A percentile compares a stretch with the other conserved stretches of the same genome.
phyloP scores from a whole-genome alignment of 495 filamentous ascomycete species.

The Aspergillus taichungensis region DNA sequence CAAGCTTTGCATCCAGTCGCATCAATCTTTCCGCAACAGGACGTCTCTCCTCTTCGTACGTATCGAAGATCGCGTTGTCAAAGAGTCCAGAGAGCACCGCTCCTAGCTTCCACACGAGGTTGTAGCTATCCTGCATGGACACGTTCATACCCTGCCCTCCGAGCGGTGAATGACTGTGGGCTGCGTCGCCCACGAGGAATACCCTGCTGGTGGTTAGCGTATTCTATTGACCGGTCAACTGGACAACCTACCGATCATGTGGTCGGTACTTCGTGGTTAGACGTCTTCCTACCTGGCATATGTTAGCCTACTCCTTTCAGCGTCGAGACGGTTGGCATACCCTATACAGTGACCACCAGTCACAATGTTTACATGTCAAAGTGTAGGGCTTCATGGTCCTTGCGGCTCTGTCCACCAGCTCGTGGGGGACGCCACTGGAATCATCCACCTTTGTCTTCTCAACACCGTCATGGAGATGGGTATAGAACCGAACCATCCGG shows the following conservation, averaged over 20 bases:
- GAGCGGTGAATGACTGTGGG: constrained; percentile 41
- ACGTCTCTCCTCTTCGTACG: constrained; percentile 23
- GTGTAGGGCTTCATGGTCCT: constrained; percentile 15
- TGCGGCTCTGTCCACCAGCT: constrained; percentile 7
- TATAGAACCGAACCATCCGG: constrained; percentile 10
- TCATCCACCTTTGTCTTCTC: not conserved
- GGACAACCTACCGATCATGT: constrained; percentile 5
- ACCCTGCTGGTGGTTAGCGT: constrained; percentile 2
- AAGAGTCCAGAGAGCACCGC: constrained; percentile 19
- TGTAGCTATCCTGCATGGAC: constrained; percentile 45
- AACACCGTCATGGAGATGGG: constrained; percentile 5
- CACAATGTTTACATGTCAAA: constrained; percentile 15
- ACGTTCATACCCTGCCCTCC: constrained; percentile 48
- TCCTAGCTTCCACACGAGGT: constrained; percentile 43
- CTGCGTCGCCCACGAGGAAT: constrained; percentile 44
- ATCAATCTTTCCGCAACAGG: constrained; percentile 17
- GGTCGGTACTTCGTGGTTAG: constrained; percentile 2
- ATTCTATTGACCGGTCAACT: too few species aligned
- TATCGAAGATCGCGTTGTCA: constrained; percentile 24
- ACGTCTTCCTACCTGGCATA: constrained; percentile 4
- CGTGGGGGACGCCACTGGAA: not conserved
- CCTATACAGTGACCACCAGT: constrained; percentile 19
- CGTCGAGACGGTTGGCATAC: constrained; percentile 5
- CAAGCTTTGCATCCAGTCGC: constrained; percentile 8
- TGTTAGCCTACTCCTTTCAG: not conserved